Conservation (phyloP, 306 rosid species). For the Alnus rubra region DNA sequence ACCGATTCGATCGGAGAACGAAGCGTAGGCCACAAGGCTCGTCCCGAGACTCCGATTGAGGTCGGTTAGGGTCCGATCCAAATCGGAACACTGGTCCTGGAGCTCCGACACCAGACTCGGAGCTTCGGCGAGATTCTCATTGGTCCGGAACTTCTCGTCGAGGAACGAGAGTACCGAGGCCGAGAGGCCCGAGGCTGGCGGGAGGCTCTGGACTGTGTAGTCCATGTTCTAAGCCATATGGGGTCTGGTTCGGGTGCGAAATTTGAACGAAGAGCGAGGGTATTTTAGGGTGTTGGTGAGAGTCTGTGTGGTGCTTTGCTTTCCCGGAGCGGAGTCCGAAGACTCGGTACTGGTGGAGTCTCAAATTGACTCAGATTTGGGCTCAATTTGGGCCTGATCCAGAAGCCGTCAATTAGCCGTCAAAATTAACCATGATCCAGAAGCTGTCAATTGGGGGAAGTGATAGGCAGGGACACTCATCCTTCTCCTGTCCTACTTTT, state of each 20-base stretch:
- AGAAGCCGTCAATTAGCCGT: neutral
- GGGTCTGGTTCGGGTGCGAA: conserved; percentile 14
- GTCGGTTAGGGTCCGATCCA: conserved; percentile 58
- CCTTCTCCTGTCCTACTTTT: too few species aligned
- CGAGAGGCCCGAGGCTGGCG: conserved; percentile 56
- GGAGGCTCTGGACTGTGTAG: conserved; percentile 42
- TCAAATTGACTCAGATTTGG: neutral
- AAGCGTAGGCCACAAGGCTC: conserved; percentile 53
- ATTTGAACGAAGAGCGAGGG: conserved; percentile 11
- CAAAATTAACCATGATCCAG: neutral
- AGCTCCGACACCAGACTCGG: conserved; percentile 57
- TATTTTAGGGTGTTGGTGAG: conserved; percentile 21
- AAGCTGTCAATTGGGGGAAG: neutral
- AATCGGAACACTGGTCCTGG: conserved; percentile 52
- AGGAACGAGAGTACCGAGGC: conserved; percentile 61
- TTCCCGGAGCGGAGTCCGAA: conserved; percentile 1
- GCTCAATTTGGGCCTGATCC: neutral
- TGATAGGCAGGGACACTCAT: too few species aligned
- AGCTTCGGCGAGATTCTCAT: conserved; percentile 39
- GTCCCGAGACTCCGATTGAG: conserved; percentile 61
- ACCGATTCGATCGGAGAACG: conserved; percentile 60
- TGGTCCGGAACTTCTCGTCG: conserved; percentile 42
- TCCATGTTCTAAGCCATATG: conserved; percentile 36
- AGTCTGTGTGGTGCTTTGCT: neutral
- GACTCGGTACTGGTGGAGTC: neutral